Evolutionary conservation across 495 filamentous ascomycete species (phyloP).

Genomic region (Podospora didyma): DNA sequence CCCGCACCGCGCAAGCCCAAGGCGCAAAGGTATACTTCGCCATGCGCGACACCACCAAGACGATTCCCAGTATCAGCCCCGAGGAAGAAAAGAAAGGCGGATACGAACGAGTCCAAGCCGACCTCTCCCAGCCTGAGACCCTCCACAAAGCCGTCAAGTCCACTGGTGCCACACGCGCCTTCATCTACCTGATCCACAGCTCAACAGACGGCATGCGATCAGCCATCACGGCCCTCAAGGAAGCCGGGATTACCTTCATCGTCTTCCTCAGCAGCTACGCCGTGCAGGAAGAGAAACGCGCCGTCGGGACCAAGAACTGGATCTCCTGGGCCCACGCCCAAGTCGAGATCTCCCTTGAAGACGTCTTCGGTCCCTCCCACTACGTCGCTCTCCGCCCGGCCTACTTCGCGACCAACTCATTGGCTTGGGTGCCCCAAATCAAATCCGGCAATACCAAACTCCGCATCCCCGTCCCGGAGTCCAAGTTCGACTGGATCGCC

Average conservation of each 20-base stretch:
- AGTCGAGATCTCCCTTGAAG: constrained; percentile 14
- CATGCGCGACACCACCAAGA: constrained; percentile 15
- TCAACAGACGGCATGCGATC: constrained; percentile 3
- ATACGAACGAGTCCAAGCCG: constrained; percentile 17
- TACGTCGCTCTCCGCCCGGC: constrained; percentile 11
- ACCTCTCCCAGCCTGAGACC: constrained; percentile 12
- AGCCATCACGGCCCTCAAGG: constrained; percentile 10
- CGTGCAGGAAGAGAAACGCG: neutral
- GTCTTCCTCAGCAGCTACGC: constrained; percentile 14
- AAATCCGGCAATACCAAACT: neutral
- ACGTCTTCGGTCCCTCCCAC: constrained; percentile 7
- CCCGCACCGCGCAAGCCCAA: neutral
- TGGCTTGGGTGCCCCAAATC: too few species aligned
- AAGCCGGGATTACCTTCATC: constrained; percentile 14
- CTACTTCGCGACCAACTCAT: constrained; percentile 13
- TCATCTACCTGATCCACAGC: constrained; percentile 11
- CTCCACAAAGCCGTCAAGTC: constrained; percentile 6
- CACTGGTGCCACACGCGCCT: constrained; percentile 17
- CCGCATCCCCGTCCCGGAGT: neutral
- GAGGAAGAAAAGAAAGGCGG: neutral
- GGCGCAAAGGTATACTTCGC: constrained; percentile 14
- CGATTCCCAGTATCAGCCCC: constrained; percentile 3
- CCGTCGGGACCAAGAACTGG: neutral
- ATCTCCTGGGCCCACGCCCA: constrained; percentile 14
- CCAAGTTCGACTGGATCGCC: constrained; percentile 12